These are phyloP conservation scores for Spergularia bocconei DNA, from an alignment of 148 eudicot species.

Conservation along the genomic window DNA sequence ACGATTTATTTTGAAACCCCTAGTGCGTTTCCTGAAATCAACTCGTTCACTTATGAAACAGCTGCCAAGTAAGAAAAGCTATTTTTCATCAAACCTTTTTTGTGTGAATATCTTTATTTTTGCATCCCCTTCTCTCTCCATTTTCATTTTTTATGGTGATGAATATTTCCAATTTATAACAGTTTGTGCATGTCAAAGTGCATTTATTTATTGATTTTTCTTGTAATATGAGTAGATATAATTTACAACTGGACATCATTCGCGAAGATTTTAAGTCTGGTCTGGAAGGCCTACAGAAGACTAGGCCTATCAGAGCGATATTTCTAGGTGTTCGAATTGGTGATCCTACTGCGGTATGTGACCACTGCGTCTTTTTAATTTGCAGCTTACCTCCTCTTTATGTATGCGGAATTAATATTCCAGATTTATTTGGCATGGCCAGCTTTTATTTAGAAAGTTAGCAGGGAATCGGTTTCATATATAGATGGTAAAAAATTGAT, in stretches of 20 bases:
- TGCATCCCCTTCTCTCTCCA: background rate
- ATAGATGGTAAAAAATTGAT: conserved; percentile 11
- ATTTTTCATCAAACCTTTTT: background rate
- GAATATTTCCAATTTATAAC: background rate
- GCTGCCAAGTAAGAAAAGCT: conserved; percentile 56
- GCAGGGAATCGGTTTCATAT: background rate
- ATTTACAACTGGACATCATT: conserved; percentile 77
- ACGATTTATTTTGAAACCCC: conserved; percentile 91
- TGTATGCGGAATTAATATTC: background rate
- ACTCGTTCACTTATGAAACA: conserved; percentile 88
- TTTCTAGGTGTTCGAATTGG: conserved; percentile 96
- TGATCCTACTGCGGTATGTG: conserved; percentile 87
- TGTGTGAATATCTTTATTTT: background rate
- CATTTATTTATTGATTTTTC: background rate
- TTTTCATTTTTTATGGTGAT: conserved; percentile 4
- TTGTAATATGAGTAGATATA: conserved; percentile 50
- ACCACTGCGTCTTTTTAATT: background rate
- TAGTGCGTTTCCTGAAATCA: conserved; percentile 80
- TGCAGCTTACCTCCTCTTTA: background rate
- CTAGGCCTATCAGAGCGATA: conserved; percentile 79
- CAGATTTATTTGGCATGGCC: background rate
- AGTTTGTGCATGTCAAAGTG: background rate
- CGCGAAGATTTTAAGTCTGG: conserved; percentile 95
- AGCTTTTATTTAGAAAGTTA: background rate
- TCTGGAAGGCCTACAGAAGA: conserved; percentile 74